Evolutionary conservation across 306 rosid genomes (phyloP).

Genomic region (Cucurbita maxima): DNA sequence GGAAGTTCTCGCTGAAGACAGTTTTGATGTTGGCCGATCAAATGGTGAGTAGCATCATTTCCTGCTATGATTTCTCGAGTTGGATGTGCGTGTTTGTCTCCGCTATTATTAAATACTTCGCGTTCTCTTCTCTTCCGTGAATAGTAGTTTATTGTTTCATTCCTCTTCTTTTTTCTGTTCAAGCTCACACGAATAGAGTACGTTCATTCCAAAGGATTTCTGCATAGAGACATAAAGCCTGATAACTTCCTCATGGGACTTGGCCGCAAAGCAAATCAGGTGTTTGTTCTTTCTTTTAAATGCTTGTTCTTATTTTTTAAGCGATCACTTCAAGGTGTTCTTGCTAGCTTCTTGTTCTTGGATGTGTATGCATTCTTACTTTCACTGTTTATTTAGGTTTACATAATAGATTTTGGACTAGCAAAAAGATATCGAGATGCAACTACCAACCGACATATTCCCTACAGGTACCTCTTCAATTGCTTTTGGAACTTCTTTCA

Average conservation of each 20-base stretch:
- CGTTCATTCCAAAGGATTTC: slow-evolving; percentile 85
- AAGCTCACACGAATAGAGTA: slow-evolving; percentile 84
- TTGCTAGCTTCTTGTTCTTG: neutral
- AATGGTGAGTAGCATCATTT: slow-evolving; percentile 46
- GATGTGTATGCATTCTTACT: neutral
- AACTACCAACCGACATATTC: slow-evolving; percentile 75
- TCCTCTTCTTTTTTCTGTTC: neutral
- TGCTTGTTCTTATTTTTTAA: neutral
- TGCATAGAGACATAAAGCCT: slow-evolving; percentile 90
- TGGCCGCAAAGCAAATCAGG: slow-evolving; percentile 98
- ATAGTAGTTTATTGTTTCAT: neutral
- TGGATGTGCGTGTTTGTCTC: neutral
- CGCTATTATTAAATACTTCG: neutral
- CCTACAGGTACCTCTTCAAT: slow-evolving; percentile 44
- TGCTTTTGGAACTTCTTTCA: neutral
- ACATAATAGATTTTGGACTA: slow-evolving; percentile 84
- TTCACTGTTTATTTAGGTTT: slow-evolving; percentile 37
- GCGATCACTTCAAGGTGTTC: neutral
- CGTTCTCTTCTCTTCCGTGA: neutral
- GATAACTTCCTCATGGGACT: slow-evolving; percentile 99
- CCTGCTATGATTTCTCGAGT: neutral
- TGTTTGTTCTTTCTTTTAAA: slow-evolving; percentile 1
- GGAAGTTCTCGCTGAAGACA: slow-evolving; percentile 72
- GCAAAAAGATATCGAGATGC: slow-evolving; percentile 85
- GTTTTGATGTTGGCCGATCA: slow-evolving; percentile 90